These are phyloP conservation scores for Lachancea cidri DNA, from an alignment of 805 yeast species.

Conservation along the genomic window DNA sequence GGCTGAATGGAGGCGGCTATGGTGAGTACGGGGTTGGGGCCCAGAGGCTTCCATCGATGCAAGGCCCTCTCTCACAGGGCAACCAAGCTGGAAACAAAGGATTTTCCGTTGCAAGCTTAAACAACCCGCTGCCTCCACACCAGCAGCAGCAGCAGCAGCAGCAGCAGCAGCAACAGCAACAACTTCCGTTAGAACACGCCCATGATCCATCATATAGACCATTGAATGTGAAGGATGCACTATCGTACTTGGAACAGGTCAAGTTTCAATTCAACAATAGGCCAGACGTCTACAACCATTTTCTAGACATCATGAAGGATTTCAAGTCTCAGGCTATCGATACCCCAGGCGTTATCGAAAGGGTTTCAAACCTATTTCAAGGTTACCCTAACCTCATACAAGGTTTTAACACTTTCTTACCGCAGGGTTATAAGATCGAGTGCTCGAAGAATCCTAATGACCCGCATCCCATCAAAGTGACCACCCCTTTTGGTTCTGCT, in stretches of 20 bases:
- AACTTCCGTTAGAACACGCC: constrained; percentile 13
- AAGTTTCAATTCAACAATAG: constrained; percentile 86
- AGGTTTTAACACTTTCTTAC: constrained; percentile 95
- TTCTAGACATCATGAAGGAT: constrained; percentile 97
- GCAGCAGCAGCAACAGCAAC: constrained; percentile 15
- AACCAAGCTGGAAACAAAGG: constrained; percentile 9
- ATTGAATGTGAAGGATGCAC: constrained; percentile 91
- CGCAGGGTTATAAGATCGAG: constrained; percentile 92
- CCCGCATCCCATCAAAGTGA: constrained; percentile 91
- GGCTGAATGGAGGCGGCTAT: constrained; percentile 3
- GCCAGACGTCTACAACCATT: constrained; percentile 94
- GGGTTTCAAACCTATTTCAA: constrained; percentile 84
- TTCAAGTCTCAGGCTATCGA: constrained; percentile 94
- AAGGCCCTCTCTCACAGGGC: neutral
- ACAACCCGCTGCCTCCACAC: constrained; percentile 26
- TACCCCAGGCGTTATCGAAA: constrained; percentile 96
- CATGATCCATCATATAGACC: constrained; percentile 53
- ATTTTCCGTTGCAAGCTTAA: constrained; percentile 28
- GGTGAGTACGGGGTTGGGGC: constrained; percentile 1
- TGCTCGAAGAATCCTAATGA: constrained; percentile 86
- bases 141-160: constrained; percentile 14
- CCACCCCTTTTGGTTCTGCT: constrained; percentile 91
- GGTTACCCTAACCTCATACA: constrained; percentile 93
- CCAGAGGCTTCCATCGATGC: constrained; percentile 7
- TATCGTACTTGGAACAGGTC: constrained; percentile 92